Conservation (phyloP, 805 yeast genomes). For the Wickerhamomyces strasburgensis region DNA sequence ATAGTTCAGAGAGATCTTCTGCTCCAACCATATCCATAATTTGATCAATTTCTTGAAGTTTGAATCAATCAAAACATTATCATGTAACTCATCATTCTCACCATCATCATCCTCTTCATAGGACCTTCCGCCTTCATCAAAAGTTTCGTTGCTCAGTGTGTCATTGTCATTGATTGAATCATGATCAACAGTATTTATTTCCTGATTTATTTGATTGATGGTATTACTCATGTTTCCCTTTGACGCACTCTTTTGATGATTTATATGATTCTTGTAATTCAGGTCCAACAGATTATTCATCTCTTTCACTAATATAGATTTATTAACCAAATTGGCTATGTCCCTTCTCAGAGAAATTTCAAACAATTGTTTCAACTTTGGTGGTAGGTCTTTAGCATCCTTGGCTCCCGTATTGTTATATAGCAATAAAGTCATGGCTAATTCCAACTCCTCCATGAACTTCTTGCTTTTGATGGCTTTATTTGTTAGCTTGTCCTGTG, state of each 20-base stretch:
- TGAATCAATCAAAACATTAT: slow-evolving; percentile 18
- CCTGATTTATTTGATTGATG: neutral
- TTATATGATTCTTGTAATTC: slow-evolving; percentile 1
- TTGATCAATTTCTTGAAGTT: slow-evolving; percentile 51
- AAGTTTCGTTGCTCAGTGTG: neutral
- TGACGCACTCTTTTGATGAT: neutral
- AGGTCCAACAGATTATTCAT: slow-evolving; percentile 14
- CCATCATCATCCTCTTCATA: slow-evolving; percentile 7
- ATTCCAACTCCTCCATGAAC: slow-evolving; percentile 68
- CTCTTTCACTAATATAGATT: slow-evolving; percentile 42
- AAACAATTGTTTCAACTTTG: slow-evolving; percentile 48
- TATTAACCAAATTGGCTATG: slow-evolving; percentile 68
- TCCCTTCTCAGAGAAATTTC: slow-evolving; percentile 56
- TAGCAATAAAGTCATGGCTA: slow-evolving; percentile 75
- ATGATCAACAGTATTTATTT: too few species aligned
- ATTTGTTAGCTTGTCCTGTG: slow-evolving; percentile 55
- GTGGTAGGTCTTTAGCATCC: slow-evolving; percentile 37
- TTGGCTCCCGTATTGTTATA: slow-evolving; percentile 25
- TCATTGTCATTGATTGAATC: too few species aligned
- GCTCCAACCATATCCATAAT: slow-evolving; percentile 63
- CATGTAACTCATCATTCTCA: slow-evolving; percentile 1
- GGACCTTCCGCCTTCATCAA: too few species aligned
- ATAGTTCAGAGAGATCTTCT: slow-evolving; percentile 24
- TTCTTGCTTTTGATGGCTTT: slow-evolving; percentile 54
- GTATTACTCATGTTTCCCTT: neutral